Evolutionary conservation across 169 alveolate genomes (phyloP).

Genomic region (Plasmodium gallinaceum): DNA sequence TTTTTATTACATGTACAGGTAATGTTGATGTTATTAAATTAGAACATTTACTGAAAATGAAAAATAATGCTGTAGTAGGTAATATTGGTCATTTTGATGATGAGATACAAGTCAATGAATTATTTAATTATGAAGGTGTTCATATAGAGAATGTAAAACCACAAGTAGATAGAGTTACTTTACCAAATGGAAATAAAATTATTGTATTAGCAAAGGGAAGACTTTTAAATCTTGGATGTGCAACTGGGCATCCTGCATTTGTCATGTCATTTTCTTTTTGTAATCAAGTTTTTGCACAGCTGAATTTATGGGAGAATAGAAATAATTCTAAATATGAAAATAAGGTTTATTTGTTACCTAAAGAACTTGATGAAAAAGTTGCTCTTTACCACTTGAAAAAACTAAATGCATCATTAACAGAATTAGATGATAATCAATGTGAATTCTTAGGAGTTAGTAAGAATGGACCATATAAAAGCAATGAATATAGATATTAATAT

Average conservation of each 20-base stretch:
- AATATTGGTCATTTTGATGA: conserved; percentile 99
- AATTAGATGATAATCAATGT: conserved; percentile 94
- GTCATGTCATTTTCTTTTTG: conserved; percentile 99
- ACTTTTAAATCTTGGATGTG: conserved; percentile 98
- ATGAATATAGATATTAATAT: conserved; percentile 93
- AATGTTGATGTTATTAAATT: conserved; percentile 95
- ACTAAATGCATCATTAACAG: conserved; percentile 95
- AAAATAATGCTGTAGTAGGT: conserved; percentile 96
- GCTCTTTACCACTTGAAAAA: conserved; percentile 96
- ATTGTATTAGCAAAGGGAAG: conserved; percentile 97
- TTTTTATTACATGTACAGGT: conserved; percentile 97
- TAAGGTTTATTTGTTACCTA: conserved; percentile 95
- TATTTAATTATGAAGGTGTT: conserved; percentile 92
- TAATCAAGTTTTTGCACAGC: conserved; percentile 91
- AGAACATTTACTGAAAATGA: conserved; percentile 96
- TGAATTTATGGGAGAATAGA: conserved; percentile 87
- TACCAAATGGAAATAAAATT: conserved; percentile 95
- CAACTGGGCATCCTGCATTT: conserved; percentile 99
- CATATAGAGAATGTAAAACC: conserved; percentile 93
- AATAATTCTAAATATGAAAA: conserved; percentile 80
- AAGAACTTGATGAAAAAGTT: conserved; percentile 97
- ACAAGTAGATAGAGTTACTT: conserved; percentile 93
- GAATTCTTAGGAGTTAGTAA: conserved; percentile 93
- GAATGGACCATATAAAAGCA: conserved; percentile 97
- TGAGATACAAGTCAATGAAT: conserved; percentile 96